Conservation (phyloP, 164 flowering plant genomes). For the Brasenia schreberi region DNA sequence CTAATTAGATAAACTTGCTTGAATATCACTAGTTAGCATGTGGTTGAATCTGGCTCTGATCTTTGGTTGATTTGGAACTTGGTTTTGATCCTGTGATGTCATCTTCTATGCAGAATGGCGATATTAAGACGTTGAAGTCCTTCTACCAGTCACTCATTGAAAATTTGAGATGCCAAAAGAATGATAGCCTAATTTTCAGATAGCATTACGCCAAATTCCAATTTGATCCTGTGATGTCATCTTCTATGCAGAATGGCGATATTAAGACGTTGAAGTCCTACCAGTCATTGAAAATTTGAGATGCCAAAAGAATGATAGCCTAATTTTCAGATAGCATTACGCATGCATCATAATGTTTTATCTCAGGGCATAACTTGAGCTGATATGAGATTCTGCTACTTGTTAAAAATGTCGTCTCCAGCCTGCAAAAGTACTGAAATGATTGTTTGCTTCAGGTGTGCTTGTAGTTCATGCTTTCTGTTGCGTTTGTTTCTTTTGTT, state of each 20-base stretch:
- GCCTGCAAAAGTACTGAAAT: background rate
- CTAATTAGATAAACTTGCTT: no score
- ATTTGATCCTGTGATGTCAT: background rate
- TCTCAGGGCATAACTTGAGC: background rate
- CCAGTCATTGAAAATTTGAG: conserved; percentile 68
- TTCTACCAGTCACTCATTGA: conserved; percentile 82
- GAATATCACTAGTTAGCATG: background rate
- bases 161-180: conserved; percentile 58
- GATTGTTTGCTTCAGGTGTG: background rate
- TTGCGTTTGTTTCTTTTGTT: background rate
- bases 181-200: conserved; percentile 87
- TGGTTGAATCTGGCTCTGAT: background rate
- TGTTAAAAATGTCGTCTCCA: background rate
- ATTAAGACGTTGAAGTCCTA: conserved; percentile 55
- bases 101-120: conserved; percentile 48
- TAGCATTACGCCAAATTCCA: conserved; percentile 49
- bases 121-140: conserved; percentile 54
- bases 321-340: conserved; percentile 74
- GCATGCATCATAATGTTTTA: background rate
- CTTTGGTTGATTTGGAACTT: background rate
- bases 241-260: conserved; percentile 55
- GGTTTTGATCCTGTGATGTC: background rate
- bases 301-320: conserved; percentile 73
- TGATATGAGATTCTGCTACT: background rate
- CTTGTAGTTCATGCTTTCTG: background rate